Base-by-base conservation (phyloP, 2,329 filamentous ascomycete species). In the Fusarium nygamai region DNA sequence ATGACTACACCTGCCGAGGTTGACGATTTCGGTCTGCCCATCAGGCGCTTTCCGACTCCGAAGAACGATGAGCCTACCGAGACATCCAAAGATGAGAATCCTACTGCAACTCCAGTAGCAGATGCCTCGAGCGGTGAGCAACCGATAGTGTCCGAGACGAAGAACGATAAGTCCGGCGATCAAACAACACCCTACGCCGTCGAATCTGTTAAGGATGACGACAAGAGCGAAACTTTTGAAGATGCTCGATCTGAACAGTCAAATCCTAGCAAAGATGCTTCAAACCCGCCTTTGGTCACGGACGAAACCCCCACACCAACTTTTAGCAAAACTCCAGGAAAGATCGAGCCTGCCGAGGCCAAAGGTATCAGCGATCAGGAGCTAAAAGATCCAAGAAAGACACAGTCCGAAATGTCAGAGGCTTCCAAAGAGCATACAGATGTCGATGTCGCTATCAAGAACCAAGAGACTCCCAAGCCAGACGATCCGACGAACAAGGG, bases 1-100 rank as follows among this genome's bases (percentile, higher is more conserved):
- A 79, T 79, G 77, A 67, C 77, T 63, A 44, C 77, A 20, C 75
- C 69, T 59, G 56, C 68, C 36, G 89, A 92, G 78, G 83, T 91
- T 67, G 92, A 94, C 81, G 92, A 94, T 74, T 94, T 94, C 80
- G 92, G 92, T 58, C 83, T 94, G 72, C 92, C 92, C 24, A 87
- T 92, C 71, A 86, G 85, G 80, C 88, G 86, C 76, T 86, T 81
- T 77, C 77, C 81, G 77, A 82, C 80, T 61, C 81, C 83, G 34
- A 74, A 77, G 46, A 69, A 63, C 58, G 67, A 75, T 43, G 50
- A 66, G 59, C 63, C 75, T 50, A 61, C 53, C 71, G 36, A 79
- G n/a, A 44, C 71, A 24, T 27, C 67, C 17, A 50, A 60, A 38
- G 48, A 72, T 44, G 69, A 65, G 22, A 71, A 71, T 31, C 44